Conservation (phyloP, 208 protist genomes). For the Wallacemonas rigidus region DNA sequence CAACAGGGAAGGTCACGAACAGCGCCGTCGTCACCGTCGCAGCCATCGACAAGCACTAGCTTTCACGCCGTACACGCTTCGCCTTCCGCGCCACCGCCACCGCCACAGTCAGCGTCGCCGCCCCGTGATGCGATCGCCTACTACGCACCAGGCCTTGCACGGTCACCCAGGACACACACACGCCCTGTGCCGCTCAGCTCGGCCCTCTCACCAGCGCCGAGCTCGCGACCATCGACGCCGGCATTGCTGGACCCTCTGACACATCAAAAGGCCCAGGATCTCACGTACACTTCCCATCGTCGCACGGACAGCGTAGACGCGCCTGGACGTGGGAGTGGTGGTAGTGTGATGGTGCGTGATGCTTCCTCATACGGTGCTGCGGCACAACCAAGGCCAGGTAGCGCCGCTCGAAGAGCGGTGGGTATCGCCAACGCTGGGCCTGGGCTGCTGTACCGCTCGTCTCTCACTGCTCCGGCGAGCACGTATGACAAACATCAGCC, state of each 20-base stretch:
- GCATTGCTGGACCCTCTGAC: too few species aligned
- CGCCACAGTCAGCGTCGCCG: neutral
- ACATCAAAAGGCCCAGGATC: too few species aligned
- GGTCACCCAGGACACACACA: neutral
- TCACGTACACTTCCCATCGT: neutral
- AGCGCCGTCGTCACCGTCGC: too few species aligned
- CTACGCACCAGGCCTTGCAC: neutral
- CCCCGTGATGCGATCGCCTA: conserved; percentile 1
- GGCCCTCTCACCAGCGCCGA: neutral
- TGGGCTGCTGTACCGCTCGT: conserved; percentile 4
- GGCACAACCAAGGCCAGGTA: neutral
- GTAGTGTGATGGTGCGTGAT: neutral
- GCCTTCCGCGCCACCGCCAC: neutral
- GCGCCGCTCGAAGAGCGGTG: neutral
- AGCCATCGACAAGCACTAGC: too few species aligned
- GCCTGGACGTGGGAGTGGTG: neutral
- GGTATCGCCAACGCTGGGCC: neutral
- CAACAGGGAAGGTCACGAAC: too few species aligned
- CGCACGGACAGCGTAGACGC: neutral
- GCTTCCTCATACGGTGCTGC: neutral
- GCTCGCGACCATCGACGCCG: too few species aligned
- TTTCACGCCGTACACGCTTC: neutral
- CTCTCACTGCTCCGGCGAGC: neutral
- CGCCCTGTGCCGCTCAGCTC: neutral
- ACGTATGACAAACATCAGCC: too few species aligned